Conservation (phyloP, 176 grass and related monocot genomes). For the Triticum monococcum region DNA sequence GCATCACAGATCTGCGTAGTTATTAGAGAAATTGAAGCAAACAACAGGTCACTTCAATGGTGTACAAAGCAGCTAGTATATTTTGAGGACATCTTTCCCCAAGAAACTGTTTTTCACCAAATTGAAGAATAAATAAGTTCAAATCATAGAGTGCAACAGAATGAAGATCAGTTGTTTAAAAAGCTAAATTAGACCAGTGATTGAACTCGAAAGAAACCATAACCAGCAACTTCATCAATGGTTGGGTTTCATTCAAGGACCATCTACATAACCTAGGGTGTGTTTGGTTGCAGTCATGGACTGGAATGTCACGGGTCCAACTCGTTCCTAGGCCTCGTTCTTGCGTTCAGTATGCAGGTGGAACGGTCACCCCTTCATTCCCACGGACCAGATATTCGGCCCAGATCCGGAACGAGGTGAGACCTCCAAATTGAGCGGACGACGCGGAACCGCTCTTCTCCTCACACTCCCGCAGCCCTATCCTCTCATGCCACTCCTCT, state of each 20-base stretch:
- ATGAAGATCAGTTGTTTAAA: not conserved
- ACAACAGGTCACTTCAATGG: not conserved
- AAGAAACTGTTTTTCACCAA: not conserved
- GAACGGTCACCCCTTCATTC: too few species aligned
- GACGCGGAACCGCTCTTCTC: too few species aligned
- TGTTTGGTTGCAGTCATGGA: too few species aligned
- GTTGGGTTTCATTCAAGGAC: not conserved
- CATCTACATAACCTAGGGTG: not conserved
- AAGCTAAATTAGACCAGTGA: not conserved
- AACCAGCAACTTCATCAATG: not conserved
- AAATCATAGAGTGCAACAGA: not conserved
- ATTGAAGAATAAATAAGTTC: constrained; percentile 3
- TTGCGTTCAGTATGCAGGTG: too few species aligned
- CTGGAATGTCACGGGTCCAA: too few species aligned
- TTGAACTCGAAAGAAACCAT: not conserved
- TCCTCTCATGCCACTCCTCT: too few species aligned
- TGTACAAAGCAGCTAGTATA: not conserved
- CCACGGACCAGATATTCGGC: too few species aligned
- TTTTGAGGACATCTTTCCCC: not conserved
- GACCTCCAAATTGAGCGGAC: too few species aligned
- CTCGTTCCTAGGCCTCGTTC: too few species aligned
- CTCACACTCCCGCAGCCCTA: too few species aligned
- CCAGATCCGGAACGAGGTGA: too few species aligned
- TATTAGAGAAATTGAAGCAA: not conserved
- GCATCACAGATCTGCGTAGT: not conserved